Conservation (phyloP, 2,329 filamentous ascomycete genomes). For the Colletotrichum melonis region DNA sequence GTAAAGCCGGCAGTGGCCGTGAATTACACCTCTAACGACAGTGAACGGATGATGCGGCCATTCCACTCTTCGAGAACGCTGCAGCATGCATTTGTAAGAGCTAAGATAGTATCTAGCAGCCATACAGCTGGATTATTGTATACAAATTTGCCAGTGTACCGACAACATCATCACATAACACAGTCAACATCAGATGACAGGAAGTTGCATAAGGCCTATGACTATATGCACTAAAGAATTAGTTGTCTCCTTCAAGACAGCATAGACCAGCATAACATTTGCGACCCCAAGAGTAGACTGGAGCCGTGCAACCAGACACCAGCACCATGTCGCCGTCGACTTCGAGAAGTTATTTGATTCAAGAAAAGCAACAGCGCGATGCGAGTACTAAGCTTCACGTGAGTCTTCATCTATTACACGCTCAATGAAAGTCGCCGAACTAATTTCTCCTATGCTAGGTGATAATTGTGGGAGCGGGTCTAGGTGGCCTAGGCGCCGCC, state of each 20-base stretch:
- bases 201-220: background rate
- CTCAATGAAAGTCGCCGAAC: background rate
- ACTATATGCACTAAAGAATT: background rate
- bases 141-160: background rate
- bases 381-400: constrained; percentile 15
- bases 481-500: constrained; percentile 34
- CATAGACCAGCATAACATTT: background rate
- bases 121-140: background rate
- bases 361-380: constrained; percentile 20
- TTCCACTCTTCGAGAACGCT: background rate
- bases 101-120: background rate
- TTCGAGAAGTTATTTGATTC: background rate
- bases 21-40: background rate
- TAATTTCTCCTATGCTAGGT: background rate
- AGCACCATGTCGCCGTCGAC: background rate
- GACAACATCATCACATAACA: background rate
- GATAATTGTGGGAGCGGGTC: constrained; percentile 34
- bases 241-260: too few relatives aligned
- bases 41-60: background rate
- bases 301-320: background rate
- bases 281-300: too few relatives aligned
- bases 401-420: background rate
- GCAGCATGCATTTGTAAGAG: background rate
- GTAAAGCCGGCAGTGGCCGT: background rate
- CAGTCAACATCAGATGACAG: background rate